Percentiles rank a stretch among this genome's conserved stretches.
Conservation (phyloP, 1,139 yeast species). For the Lodderomyces parapsilosis region DNA sequence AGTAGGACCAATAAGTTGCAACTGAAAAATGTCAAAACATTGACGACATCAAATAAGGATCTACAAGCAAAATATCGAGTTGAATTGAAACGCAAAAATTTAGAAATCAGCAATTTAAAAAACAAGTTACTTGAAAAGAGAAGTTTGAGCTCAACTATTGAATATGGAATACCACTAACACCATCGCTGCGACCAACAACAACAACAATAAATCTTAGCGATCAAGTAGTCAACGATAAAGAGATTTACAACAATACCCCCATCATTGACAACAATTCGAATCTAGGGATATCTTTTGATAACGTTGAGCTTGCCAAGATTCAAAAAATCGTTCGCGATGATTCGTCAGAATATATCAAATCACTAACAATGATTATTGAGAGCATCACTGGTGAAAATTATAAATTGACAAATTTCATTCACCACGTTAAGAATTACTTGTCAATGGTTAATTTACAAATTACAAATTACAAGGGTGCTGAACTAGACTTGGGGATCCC, state of each 20-base stretch:
- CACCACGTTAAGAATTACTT: constrained; percentile 32
- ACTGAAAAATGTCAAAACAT: constrained; percentile 27
- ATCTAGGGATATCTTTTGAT: background rate
- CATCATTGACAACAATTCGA: background rate
- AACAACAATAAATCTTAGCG: background rate
- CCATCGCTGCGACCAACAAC: background rate
- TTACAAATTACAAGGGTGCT: constrained; percentile 7
- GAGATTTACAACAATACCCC: background rate
- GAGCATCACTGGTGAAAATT: constrained; percentile 40
- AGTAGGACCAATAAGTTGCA: constrained; percentile 28
- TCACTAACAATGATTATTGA: constrained; percentile 41
- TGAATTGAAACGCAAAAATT: constrained; percentile 39
- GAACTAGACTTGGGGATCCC: constrained; percentile 18
- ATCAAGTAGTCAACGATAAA: background rate
- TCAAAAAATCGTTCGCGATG: background rate
- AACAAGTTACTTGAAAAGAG: constrained; percentile 38
- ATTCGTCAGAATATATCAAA: background rate
- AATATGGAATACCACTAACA: constrained; percentile 22
- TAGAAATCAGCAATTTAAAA: constrained; percentile 37
- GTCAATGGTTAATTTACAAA: constrained; percentile 20
- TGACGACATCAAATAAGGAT: constrained; percentile 31
- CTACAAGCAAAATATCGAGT: constrained; percentile 38
- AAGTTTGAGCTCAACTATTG: constrained; percentile 31
- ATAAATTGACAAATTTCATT: constrained; percentile 34
- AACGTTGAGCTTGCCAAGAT: background rate